These are phyloP conservation scores for Schizonepeta tenuifolia DNA, from an alignment of 257 asterid genomes.

Conservation along the genomic window DNA sequence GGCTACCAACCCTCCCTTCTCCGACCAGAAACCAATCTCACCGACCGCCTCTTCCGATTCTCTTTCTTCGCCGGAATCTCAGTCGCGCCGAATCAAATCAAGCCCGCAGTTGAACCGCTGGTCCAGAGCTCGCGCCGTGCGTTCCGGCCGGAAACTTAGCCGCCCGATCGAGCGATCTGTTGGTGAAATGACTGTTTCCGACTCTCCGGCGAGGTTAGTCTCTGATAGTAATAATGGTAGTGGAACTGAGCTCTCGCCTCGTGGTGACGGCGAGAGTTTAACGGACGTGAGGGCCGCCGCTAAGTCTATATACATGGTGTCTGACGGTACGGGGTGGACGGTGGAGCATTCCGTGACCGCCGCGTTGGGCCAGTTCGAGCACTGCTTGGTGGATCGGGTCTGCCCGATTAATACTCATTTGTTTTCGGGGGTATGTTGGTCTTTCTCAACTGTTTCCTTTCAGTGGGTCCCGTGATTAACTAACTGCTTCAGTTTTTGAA, in stretches of 20 bases:
- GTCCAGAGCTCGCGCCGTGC: conserved; percentile 87
- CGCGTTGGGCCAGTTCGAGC: conserved; percentile 92
- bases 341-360: conserved; percentile 89
- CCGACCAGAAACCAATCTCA: conserved; percentile 34
- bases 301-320: conserved; percentile 81
- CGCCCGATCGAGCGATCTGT: conserved; percentile 48
- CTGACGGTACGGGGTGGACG: conserved; percentile 98
- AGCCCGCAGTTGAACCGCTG: conserved; percentile 90
- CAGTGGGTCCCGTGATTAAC: background rate
- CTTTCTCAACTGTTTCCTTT: background rate
- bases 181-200: conserved; percentile 23
- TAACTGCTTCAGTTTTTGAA: background rate
- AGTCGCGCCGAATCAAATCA: conserved; percentile 48
- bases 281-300: conserved; percentile 42
- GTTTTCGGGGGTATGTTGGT: conserved; percentile 83
- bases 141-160: conserved; percentile 75
- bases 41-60: conserved; percentile 36
- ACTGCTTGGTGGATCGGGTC: conserved; percentile 83
- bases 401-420: conserved; percentile 88
- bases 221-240: conserved; percentile 18
- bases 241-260: conserved; percentile 39
- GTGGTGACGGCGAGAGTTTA: conserved; percentile 36
- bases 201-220: conserved; percentile 18
- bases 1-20: conserved; percentile 24
- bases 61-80: conserved; percentile 42